Percentiles rank a stretch among this genome's conserved stretches.
Conservation (phyloP, 768 basidiomycete genomes). For the Hirschioporus abietinus region DNA sequence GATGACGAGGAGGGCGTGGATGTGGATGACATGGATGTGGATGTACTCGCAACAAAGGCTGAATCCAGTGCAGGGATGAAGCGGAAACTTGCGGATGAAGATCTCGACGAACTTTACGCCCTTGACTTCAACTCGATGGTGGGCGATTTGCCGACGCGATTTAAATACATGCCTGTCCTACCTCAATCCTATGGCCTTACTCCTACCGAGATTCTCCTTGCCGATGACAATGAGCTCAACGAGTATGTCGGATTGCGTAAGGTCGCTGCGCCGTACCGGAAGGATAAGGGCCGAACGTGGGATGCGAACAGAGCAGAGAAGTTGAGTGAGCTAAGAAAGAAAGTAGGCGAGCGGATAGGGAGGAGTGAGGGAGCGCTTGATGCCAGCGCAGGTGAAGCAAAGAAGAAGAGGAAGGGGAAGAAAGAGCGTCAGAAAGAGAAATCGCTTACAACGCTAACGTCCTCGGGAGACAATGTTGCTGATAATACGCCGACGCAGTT, state of each 20-base stretch:
- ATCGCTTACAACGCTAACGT: background rate
- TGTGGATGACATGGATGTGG: slow-evolving; percentile 47
- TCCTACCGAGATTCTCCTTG: slow-evolving; percentile 83
- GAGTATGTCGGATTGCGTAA: slow-evolving; percentile 85
- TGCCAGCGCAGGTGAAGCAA: slow-evolving; percentile 21
- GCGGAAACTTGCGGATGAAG: slow-evolving; percentile 63
- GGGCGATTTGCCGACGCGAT: slow-evolving; percentile 85
- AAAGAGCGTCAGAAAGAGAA: slow-evolving; percentile 59
- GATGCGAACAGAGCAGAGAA: slow-evolving; percentile 58
- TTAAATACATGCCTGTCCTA: slow-evolving; percentile 79
- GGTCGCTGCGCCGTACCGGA: slow-evolving; percentile 78
- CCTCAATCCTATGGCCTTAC: slow-evolving; percentile 63
- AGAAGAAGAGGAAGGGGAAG: slow-evolving; percentile 65
- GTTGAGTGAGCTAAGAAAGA: slow-evolving; percentile 67
- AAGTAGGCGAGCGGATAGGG: slow-evolving; percentile 42
- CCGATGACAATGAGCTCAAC: slow-evolving; percentile 91
- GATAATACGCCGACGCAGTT: background rate
- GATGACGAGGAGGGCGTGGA: slow-evolving; percentile 54
- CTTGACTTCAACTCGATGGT: slow-evolving; percentile 97
- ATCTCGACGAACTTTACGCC: slow-evolving; percentile 87
- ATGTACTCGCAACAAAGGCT: slow-evolving; percentile 41
- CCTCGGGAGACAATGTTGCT: background rate
- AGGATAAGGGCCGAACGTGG: slow-evolving; percentile 50
- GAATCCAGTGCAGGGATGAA: slow-evolving; percentile 79
- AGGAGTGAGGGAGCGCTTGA: slow-evolving; percentile 16